Evolutionary conservation across 495 filamentous ascomycete genomes (phyloP), one percentile per base, ranked within the genome.

Genomic region (Tricharina praecox): DNA sequence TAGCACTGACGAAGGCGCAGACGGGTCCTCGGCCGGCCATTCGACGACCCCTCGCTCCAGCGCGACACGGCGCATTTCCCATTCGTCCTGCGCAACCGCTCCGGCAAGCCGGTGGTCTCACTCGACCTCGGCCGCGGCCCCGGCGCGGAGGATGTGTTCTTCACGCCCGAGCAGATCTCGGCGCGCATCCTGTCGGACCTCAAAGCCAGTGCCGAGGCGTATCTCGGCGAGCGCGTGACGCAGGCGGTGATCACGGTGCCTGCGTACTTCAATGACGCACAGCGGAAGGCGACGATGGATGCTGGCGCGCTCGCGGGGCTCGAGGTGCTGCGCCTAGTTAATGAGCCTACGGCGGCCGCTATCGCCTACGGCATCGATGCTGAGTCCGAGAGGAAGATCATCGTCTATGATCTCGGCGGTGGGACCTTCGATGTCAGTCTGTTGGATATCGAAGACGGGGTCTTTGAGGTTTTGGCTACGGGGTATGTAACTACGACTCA

Each of bases 351-450:
- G 58, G 82, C 83, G 57, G 82, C 82, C 59, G 82, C 82, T 64
- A 82, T 88, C 59, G 82, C 82, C 51, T 85, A 85, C 63, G 81
- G 84, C 65, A 71, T 93, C 57, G 21, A 40, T 40, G 21, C 90
- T 66, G 84, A 87, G 75, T 77, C 72, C 34, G 83, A 88, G 65
- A 79, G 82, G 62, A 83, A 88, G 71, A 84, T 92, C 60, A 85
- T 92, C 58, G 85, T 92, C 56, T 93, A 92, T 67, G 90, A 97
- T 78, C 82, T 97, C 54, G 90, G 90, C 78, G 90, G 90, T 80
- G 90, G 90, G 77, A 96, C 90, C 58, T 97, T 97, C 67, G 90
- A 97, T 90, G 90, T 97, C 39, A 94, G 87, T 45, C 83, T 97
- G 55, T 75, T 97, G 36, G 92, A 86, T 30, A 92, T 96, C 53